Evolutionary conservation across 305 asterid species (phyloP).

Genomic region (Solanum hybrid): DNA sequence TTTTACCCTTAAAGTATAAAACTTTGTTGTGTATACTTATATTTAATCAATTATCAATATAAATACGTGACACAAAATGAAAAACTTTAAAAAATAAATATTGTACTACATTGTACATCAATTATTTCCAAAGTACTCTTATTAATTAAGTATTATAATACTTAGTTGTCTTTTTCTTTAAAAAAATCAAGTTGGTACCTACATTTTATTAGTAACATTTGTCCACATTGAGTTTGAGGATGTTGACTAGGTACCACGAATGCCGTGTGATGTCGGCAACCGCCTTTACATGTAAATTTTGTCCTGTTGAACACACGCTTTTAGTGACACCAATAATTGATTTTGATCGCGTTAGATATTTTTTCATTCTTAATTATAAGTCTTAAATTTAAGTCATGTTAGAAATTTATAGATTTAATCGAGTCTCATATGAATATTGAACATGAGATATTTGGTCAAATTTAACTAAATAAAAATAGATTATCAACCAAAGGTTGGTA

Average conservation of each 20-base stretch:
- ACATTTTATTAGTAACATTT: not conserved
- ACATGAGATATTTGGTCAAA: no score
- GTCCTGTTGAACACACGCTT: not conserved
- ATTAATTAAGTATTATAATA: not conserved
- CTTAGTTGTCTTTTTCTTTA: not conserved
- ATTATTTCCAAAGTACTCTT: no score
- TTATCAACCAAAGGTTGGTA: no score
- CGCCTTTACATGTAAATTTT: not conserved
- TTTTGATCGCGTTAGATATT: not conserved
- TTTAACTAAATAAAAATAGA: no score
- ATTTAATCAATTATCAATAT: not conserved
- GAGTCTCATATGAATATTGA: no score
- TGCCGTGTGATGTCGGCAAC: constrained; percentile 12
- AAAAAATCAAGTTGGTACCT: not conserved
- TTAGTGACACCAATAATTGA: not conserved
- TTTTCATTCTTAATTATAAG: no score
- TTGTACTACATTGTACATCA: not conserved
- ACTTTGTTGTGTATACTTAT: no score
- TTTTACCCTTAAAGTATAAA: no score
- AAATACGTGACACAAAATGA: no score
- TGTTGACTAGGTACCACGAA: constrained; percentile 1
- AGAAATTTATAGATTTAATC: no score
- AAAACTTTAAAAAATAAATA: not conserved
- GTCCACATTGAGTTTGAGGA: constrained; percentile 5
- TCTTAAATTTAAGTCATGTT: no score